phyloP scores from a whole-genome alignment of 1,139 yeast species.

The Pichia sp. region DNA sequence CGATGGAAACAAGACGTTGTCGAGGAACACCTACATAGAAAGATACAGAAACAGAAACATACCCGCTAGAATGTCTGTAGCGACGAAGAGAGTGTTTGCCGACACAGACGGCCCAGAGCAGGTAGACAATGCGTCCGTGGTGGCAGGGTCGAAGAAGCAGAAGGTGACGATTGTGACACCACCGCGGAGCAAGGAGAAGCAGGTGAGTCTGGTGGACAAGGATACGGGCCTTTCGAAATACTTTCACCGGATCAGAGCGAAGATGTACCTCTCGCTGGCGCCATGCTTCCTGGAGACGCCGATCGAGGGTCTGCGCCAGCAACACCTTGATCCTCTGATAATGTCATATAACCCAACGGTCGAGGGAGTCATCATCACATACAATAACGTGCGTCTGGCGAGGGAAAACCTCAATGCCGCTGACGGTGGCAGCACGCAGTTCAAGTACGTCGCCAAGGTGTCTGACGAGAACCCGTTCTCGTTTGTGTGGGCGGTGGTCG shows the following conservation, averaged over 20 bases:
- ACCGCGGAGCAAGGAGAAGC: not conserved
- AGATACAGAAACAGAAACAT: too few relatives aligned
- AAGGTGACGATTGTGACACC: not conserved
- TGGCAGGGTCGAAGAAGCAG: not conserved
- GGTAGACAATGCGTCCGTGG: too few relatives aligned
- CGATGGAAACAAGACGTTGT: too few relatives aligned
- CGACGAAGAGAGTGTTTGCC: slow-evolving; percentile 5
- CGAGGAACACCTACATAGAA: too few relatives aligned
- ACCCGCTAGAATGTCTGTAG: not conserved
- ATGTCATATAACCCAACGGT: slow-evolving; percentile 75
- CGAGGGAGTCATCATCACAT: slow-evolving; percentile 80
- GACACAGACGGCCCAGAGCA: not conserved
- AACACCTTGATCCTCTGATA: slow-evolving; percentile 83
- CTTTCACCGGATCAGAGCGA: slow-evolving; percentile 59
- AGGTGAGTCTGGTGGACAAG: slow-evolving; percentile 2
- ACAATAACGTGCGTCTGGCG: slow-evolving; percentile 53
- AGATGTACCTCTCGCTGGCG: slow-evolving; percentile 79
- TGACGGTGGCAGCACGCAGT: slow-evolving; percentile 27
- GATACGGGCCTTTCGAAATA: slow-evolving; percentile 39
- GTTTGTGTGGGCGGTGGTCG: slow-evolving; percentile 83
- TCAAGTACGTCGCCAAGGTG: slow-evolving; percentile 52
- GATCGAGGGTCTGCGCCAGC: slow-evolving; percentile 70
- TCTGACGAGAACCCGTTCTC: slow-evolving; percentile 84
- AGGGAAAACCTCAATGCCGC: slow-evolving; percentile 31
- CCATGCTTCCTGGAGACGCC: slow-evolving; percentile 71